phyloP scores from a whole-genome alignment of 768 basidiomycete genomes.

The Phlebiopsis flavidoalba region DNA sequence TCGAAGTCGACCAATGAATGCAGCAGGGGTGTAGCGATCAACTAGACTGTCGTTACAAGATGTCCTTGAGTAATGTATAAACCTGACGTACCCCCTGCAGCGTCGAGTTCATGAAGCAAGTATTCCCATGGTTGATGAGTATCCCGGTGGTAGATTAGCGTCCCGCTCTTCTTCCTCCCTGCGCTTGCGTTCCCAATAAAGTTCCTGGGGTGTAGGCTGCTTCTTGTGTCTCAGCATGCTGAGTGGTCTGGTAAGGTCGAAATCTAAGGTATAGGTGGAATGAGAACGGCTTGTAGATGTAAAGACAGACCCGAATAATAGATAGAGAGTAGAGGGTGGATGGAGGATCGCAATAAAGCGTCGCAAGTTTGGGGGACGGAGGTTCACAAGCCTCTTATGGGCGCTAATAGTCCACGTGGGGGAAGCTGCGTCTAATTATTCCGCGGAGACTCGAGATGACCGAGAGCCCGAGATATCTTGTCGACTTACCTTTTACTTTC shows the following conservation, averaged over 20 bases:
- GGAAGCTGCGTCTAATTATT: no score
- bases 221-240: conserved; percentile 33
- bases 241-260: not conserved
- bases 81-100: conserved; percentile 71
- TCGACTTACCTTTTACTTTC: no score
- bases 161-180: conserved; percentile 58
- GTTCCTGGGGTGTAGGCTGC: conserved; percentile 55
- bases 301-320: conserved; percentile 3
- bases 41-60: conserved; percentile 29
- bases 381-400: not conserved
- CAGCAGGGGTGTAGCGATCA: conserved; percentile 63
- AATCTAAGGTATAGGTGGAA: not conserved
- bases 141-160: conserved; percentile 66
- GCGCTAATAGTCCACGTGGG: not conserved
- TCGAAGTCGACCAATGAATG: conserved; percentile 53
- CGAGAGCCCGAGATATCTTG: no score
- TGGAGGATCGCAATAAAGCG: not conserved
- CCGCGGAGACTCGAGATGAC: no score
- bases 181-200: conserved; percentile 50
- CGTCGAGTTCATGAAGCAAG: conserved; percentile 96
- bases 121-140: conserved; percentile 80
- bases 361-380: not conserved
- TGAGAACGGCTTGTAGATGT: not conserved
- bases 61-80: not conserved
- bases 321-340: not conserved